Evolutionary conservation across 2,329 filamentous ascomycete species (phyloP).

Genomic region (Nothophaeocryptopus gaeumannii): DNA sequence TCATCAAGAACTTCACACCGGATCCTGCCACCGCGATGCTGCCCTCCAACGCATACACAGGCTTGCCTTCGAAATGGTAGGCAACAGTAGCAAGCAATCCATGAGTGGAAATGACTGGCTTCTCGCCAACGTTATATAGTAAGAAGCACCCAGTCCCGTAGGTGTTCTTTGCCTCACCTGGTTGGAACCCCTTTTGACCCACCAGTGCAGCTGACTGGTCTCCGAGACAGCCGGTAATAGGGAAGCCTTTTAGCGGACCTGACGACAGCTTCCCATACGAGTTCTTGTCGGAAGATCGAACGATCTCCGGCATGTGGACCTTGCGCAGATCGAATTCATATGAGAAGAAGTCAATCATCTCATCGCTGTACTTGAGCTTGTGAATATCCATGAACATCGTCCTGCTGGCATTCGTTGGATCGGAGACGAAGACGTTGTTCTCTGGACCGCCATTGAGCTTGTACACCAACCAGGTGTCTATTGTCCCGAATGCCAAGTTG

Average conservation of each 20-base stretch:
- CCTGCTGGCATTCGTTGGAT: constrained; percentile 81
- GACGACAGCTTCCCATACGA: constrained; percentile 66
- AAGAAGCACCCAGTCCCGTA: constrained; percentile 89
- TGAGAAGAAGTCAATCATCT: constrained; percentile 71
- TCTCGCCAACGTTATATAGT: constrained; percentile 80
- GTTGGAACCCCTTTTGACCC: constrained; percentile 66
- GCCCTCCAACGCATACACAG: constrained; percentile 75
- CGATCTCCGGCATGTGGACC: constrained; percentile 75
- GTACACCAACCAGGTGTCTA: constrained; percentile 86
- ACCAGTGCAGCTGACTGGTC: constrained; percentile 85
- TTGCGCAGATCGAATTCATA: constrained; percentile 66
- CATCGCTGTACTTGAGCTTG: constrained; percentile 75
- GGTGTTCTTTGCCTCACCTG: constrained; percentile 84
- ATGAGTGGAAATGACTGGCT: constrained; percentile 79
- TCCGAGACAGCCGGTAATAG: constrained; percentile 79
- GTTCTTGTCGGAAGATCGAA: constrained; percentile 71
- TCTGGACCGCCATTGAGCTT: constrained; percentile 66
- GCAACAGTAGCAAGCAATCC: constrained; percentile 84
- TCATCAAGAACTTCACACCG: constrained; percentile 57
- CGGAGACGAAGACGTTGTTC: constrained; percentile 72
- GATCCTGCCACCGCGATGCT: constrained; percentile 79
- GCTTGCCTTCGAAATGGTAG: constrained; percentile 69
- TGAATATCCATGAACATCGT: constrained; percentile 94
- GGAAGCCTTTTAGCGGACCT: constrained; percentile 66
- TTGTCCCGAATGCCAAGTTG: constrained; percentile 77